Base-by-base conservation (phyloP, 169 alveolate genomes). In the Eimeria zaria region DNA sequence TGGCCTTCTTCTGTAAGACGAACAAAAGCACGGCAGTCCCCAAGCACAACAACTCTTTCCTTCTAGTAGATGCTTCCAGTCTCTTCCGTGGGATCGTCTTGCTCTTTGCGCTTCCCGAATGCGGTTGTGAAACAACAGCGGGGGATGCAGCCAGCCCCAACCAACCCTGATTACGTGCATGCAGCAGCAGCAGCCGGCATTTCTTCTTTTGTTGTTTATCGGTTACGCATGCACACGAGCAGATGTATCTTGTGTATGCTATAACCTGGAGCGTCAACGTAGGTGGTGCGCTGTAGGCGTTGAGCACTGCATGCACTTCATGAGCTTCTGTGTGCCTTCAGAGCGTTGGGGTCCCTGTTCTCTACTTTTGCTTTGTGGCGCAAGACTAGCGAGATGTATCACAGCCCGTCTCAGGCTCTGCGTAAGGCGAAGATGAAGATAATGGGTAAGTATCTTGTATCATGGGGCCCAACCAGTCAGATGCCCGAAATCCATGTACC, bases 311-410 rank as follows among this genome's bases (percentile, higher is more conserved):
- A 27, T 62, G 39, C 64, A 5, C 24, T 22, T 8, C 6, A 4
- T 33, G 76, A 12, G 76, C 39, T 7, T 64, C 2, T 60, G 62
- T 62, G 55, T 36, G 51, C 41, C 33, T 85, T 60, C 93, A 85
- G 93, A 6, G 80, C 60, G 22, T 16, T 85, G 46, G 93, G 93
- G 0, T 85, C 80, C 18, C 20, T 62, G 4, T 16, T 85, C 81
- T 39, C 93, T 2, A 81, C 39, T 16, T 44, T 62, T 1, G 93
- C 81, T n/a, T 39, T 85, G 20, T 85, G 93, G 93, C 80, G 93
- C 18, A 85, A 85, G 80, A 85, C 93, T 27, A 85, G 93, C 62
- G 93, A 85, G 58, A 64, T 85, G 44, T 60, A 85, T n/a, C 93
- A 85, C 81, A 85, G 93, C 81, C 93, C 93, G 33, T 7, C 9